Percentiles rank a stretch among this genome's conserved stretches.
Evolutionary conservation across 768 basidiomycete species (phyloP).

Genomic region (Collybia sp.): DNA sequence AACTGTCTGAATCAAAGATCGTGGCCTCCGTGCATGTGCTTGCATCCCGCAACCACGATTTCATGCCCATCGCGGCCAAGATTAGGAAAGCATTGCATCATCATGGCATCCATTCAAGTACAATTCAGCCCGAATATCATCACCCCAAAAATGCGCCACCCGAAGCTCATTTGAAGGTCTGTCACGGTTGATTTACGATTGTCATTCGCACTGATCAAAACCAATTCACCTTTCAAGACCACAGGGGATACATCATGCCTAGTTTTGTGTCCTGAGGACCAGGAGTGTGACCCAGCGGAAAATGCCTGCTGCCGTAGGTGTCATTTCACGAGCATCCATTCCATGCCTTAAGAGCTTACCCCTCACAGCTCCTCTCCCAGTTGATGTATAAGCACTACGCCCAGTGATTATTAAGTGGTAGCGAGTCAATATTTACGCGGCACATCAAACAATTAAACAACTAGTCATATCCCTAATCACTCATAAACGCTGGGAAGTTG

Average conservation of each 20-base stretch:
- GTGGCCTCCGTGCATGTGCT: conserved; percentile 96
- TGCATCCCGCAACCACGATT: conserved; percentile 76
- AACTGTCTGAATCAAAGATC: conserved; percentile 90
- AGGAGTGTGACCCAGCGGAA: conserved; percentile 60
- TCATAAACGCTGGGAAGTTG: conserved; percentile 69
- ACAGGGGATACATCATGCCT: conserved; percentile 58
- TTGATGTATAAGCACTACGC: conserved; percentile 33
- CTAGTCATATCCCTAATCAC: conserved; percentile 21
- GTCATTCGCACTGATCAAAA: neutral
- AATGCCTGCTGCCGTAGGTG: conserved; percentile 80
- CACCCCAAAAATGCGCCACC: conserved; percentile 29
- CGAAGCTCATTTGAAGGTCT: conserved; percentile 48
- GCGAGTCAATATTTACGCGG: conserved; percentile 72
- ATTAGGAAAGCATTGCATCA: conserved; percentile 84
- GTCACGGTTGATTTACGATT: neutral
- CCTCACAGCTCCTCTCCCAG: conserved; percentile 38
- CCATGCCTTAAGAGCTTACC: conserved; percentile 1
- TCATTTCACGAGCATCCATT: neutral
- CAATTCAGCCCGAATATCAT: conserved; percentile 88
- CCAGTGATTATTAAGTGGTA: conserved; percentile 49
- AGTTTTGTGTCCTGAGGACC: conserved; percentile 67
- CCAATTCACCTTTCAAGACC: conserved; percentile 28
- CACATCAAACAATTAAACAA: conserved; percentile 38
- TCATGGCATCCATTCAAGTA: conserved; percentile 91
- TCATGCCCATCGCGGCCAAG: conserved; percentile 83